Evolutionary conservation across 2,329 filamentous ascomycete species (phyloP).

Genomic region (Aspergillus chevalieri): DNA sequence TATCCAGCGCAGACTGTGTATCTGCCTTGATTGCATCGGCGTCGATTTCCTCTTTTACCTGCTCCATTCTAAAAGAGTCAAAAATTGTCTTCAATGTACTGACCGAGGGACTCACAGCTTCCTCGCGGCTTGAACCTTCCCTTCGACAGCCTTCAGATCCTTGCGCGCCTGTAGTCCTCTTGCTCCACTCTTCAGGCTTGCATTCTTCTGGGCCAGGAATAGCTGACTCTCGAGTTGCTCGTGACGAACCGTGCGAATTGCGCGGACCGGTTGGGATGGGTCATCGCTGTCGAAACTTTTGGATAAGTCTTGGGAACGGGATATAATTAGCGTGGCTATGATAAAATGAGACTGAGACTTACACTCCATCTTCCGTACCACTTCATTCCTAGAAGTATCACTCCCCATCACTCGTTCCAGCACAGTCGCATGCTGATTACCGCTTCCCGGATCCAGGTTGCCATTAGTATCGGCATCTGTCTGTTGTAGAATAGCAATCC

Average conservation of each 20-base stretch:
- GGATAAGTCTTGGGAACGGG: constrained; percentile 45
- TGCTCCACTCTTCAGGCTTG: constrained; percentile 66
- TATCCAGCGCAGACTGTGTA: constrained; percentile 62
- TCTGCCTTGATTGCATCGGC: constrained; percentile 55
- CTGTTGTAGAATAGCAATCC: constrained; percentile 65
- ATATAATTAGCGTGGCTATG: neutral
- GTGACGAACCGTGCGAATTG: constrained; percentile 57
- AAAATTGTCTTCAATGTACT: neutral
- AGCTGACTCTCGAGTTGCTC: constrained; percentile 57
- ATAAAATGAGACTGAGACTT: constrained; percentile 11
- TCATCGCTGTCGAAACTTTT: constrained; percentile 55
- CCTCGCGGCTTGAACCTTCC: constrained; percentile 55
- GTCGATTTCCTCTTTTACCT: constrained; percentile 53
- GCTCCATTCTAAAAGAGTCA: constrained; percentile 32
- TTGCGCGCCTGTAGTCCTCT: constrained; percentile 73
- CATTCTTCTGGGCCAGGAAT: constrained; percentile 67
- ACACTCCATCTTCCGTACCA: constrained; percentile 58
- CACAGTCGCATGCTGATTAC: constrained; percentile 42
- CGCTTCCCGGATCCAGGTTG: constrained; percentile 4
- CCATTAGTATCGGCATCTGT: constrained; percentile 39
- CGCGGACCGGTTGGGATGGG: constrained; percentile 52
- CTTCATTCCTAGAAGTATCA: constrained; percentile 44
- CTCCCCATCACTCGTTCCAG: constrained; percentile 61
- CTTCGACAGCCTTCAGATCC: constrained; percentile 62
- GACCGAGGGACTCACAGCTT: constrained; percentile 38